Evolutionary conservation across 2,329 filamentous ascomycete genomes (phyloP).

Genomic region (Ophiobolus disseminans): DNA sequence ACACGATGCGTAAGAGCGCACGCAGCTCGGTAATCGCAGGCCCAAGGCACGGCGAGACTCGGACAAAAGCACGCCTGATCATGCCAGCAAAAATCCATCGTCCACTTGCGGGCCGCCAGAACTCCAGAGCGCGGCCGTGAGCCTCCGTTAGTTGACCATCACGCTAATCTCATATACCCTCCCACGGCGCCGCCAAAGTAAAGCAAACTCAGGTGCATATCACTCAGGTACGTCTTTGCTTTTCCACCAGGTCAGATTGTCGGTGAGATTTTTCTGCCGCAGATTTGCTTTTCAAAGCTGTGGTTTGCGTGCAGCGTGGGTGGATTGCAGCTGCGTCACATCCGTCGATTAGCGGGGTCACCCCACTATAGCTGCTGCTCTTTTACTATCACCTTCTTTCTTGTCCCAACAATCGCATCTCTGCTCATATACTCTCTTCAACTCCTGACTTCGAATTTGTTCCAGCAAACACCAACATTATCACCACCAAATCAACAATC

Average conservation of each 20-base stretch:
- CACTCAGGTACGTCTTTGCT: slow-evolving; percentile 10
- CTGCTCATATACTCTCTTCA: neutral
- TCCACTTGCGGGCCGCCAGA: slow-evolving; percentile 34
- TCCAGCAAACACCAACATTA: neutral
- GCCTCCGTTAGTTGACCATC: slow-evolving; percentile 19
- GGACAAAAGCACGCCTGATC: slow-evolving; percentile 28
- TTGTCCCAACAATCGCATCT: slow-evolving; percentile 5
- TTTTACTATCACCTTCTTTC: slow-evolving; percentile 8
- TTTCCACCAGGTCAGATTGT: neutral
- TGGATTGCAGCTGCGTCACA: slow-evolving; percentile 4
- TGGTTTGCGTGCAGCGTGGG: neutral
- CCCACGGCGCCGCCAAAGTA: slow-evolving; percentile 38
- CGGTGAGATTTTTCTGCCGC: neutral
- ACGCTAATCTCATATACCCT: slow-evolving; percentile 12
- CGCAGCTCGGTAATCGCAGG: slow-evolving; percentile 35
- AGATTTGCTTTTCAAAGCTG: neutral
- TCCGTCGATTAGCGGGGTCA: slow-evolving; percentile 8
- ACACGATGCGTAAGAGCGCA: slow-evolving; percentile 6
- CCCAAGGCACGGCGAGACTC: slow-evolving; percentile 41
- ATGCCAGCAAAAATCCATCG: slow-evolving; percentile 13
- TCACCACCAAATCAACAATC: slow-evolving; percentile 2
- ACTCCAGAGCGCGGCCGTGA: slow-evolving; percentile 49
- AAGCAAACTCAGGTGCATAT: slow-evolving; percentile 12
- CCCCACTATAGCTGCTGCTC: slow-evolving; percentile 6
- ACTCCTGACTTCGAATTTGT: neutral